Evolutionary conservation across 1,284 basidiomycete genomes (phyloP), one percentile per base, ranked within the genome.

Genomic region (Sphagnurus paluster): DNA sequence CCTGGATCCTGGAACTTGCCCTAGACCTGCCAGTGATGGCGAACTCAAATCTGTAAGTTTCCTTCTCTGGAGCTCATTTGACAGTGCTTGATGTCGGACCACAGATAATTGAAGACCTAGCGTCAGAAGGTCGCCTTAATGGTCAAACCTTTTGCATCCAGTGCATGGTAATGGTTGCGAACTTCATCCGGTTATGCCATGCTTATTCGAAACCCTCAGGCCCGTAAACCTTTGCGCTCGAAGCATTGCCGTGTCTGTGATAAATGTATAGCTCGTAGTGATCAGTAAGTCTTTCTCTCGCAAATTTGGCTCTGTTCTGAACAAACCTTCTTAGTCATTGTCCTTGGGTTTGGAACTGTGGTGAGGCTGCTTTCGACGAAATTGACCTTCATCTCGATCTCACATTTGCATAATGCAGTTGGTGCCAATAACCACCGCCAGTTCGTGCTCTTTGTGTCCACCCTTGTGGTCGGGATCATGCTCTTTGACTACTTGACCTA

Each of bases 321-420:
- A 5, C 35, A 29, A 10, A 37, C 28, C 49, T 6, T 11, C 48
- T 10, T 19, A 94, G 91, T 59, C 95, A 98, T 62, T 98, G 96
- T 60, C 97, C 97, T 6, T 99, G 96, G 96, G 86, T 98, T n/a
- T 97, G 93, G 90, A 98, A 98, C 68, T 98, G 96, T 65, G 84
- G 90, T 92, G 62, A 33, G 87, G 71, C 19, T 16, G n/a, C 9
- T 34, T 8, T 17, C 47, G 13, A 28, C 3, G 16, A n/a, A 9
- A 13, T 6, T n/a, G 13, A 33, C 7, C 24, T 46, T n/a, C 39
- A 29, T 33, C 28, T 13, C 36, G 23, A 25, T 13, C 28, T 3
- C 21, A 40, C 44, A 48, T 47, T 17, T 13, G 8, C 40, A 39
- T 41, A 52, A 32, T 13, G n/a, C 58, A 92, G 91, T 99, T 45